Base-by-base conservation (phyloP, 306 rosid species). In the Cucurbita moschata region DNA sequence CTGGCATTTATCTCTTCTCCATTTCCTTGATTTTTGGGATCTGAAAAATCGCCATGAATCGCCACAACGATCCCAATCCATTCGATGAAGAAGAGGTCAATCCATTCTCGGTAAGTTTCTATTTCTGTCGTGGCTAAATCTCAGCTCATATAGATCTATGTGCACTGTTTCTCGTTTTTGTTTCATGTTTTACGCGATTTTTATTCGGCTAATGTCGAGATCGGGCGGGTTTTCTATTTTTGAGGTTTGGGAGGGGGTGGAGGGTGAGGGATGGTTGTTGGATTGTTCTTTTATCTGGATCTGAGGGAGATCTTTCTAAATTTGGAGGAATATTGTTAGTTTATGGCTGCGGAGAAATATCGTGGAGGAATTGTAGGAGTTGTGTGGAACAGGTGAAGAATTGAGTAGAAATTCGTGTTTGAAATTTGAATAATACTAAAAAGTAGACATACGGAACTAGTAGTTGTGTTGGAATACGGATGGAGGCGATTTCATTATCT, bases 31-130 rank as follows among this genome's bases (percentile, higher is more conserved):
- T 23, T 77, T 83, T 81, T 8, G 84, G 90, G 91, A 84, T 84
- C 90, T 81, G 76, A 52, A 60, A 46, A 60, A 70, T 49, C 72
- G 67, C 86, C 58, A 94, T 94, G 98, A 92, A 85, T 86, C 95
- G 91, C 77, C 85, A 84, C 82, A 87, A 82, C 78, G 97, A 94
- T 76, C 97, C 98, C 79, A 94, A 94, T 76, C 98, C 98, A 0
- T 94, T 94, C 43, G 98, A 94, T 0, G 96, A 94, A 79, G 94
- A 87, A 74, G 94, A 81, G 83, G 95, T 89, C 82, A 94, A 90
- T 87, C 98, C 98, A 0, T 94, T 90, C 42, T 94, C 97, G 96
- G 98, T 94, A 87, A 72, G 26, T 63, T 62, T 76, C 77, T 56
- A 53, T 59, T 47, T 72, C 15, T 70, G 16, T 70, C 6, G 60